Evolutionary conservation across 129 eudicot genomes (phyloP), one percentile per base, ranked within the genome.

Genomic region (Kitagawia praeruptora): DNA sequence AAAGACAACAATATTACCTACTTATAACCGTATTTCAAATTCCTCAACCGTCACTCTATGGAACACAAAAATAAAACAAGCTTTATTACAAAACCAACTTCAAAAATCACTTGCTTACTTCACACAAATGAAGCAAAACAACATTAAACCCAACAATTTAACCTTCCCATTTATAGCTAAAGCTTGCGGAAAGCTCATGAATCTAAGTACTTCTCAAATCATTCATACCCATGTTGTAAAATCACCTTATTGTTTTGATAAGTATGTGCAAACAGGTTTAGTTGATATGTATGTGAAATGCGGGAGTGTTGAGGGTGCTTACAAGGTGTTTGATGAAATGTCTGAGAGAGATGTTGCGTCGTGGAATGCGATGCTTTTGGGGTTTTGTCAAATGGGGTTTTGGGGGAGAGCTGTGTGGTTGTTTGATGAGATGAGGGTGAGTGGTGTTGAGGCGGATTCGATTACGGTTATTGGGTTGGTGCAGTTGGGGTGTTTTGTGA

Each of bases 91-190:
- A 66, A 85, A 85, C 51, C 82, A 87, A 25, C 42, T 77, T 75
- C 84, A 85, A 16, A 85, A 85, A 77, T 84, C 94, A 75, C 89
- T 93, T 63, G 40, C 85, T 51, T 82, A 89, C 42, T 90, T 88
- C 74, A 76, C 71, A 58, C 89, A 87, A 78, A 83, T 93, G 98
- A 86, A 86, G 77, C 87, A 83, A 81, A 84, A 58, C 16, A 56
- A 84, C 44, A 9, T 77, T 46, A 64, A 79, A 48, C 96, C 98
- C 76, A 81, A 93, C 86, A 84, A 84, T 61, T 71, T 89, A 44
- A 93, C 98, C 73, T 88, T 89, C 21, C 96, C 92, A 34, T 79
- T 89, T 51, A 39, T 89, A 4, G 93, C 97, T 56, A 93, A 93
- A 87, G 92, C 96, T 4, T 88, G 91, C 37, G 97, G 91, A 28